Conservation (phyloP, 176 grass and related monocot genomes). For the Areca catechu region DNA sequence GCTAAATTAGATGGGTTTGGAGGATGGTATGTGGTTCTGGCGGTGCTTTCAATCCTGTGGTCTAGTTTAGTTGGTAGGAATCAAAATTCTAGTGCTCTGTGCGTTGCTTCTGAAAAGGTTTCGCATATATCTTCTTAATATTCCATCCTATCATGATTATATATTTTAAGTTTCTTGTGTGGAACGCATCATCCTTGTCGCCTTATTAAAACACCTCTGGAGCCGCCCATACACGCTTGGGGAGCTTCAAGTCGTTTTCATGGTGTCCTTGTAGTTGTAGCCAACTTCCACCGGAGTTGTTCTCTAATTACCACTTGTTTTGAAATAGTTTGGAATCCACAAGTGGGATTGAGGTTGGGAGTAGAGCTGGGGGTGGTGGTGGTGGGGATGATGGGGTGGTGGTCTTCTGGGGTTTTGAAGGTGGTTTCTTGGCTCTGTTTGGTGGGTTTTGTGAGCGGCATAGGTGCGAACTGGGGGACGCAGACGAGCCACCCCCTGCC, state of each 20-base stretch:
- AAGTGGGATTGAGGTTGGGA: neutral
- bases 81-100: neutral
- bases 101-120: constrained; percentile 26
- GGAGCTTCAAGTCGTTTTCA: too few relatives aligned
- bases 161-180: too few relatives aligned
- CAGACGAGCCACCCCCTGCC: constrained; percentile 65
- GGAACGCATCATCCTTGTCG: too few relatives aligned
- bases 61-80: constrained; percentile 3
- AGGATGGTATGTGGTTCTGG: neutral
- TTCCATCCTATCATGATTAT: too few relatives aligned
- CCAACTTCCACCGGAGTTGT: neutral
- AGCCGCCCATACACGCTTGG: too few relatives aligned
- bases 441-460: constrained; percentile 13
- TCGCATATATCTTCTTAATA: constrained; percentile 4
- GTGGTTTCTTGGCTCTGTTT: constrained; percentile 15
- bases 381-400: neutral
- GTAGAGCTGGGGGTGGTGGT: neutral
- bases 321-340: neutral
- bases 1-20: neutral
- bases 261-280: too few relatives aligned
- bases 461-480: constrained; percentile 84
- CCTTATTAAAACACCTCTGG: too few relatives aligned
- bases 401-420: neutral
- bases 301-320: constrained; percentile 16
- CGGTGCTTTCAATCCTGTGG: neutral